Evolutionary conservation across 2,329 filamentous ascomycete genomes (phyloP).

Genomic region (Alternaria arbusti): DNA sequence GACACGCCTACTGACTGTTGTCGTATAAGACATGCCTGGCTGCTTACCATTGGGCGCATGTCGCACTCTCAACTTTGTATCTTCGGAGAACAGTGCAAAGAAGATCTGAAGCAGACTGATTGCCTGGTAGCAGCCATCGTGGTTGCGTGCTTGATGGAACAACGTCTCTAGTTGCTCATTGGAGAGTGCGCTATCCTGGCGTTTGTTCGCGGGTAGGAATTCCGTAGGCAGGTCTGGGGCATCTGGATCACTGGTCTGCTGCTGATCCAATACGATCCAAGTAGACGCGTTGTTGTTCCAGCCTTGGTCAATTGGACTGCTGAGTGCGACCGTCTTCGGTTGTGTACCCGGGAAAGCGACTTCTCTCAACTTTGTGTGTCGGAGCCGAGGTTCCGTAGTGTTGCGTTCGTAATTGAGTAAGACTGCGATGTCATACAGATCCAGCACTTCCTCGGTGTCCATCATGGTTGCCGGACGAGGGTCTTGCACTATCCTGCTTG

Average conservation of each 20-base stretch:
- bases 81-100: background rate
- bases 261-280: background rate
- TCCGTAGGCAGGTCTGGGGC: background rate
- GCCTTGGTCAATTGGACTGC: background rate
- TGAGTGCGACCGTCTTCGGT: background rate
- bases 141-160: slow-evolving; percentile 1
- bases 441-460: background rate
- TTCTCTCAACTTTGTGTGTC: slow-evolving; percentile 1
- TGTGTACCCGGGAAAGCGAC: background rate
- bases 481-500: background rate
- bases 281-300: slow-evolving; percentile 5
- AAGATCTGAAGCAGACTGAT: background rate
- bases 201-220: background rate
- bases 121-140: background rate
- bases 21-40: background rate
- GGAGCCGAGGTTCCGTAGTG: background rate
- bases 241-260: background rate
- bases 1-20: background rate
- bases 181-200: background rate
- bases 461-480: background rate
- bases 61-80: background rate
- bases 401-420: background rate
- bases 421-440: background rate
- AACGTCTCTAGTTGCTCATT: slow-evolving; percentile 2
- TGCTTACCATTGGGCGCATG: background rate